Conservation (phyloP, 768 basidiomycete genomes). For the Udeniomyces megalosporus region DNA sequence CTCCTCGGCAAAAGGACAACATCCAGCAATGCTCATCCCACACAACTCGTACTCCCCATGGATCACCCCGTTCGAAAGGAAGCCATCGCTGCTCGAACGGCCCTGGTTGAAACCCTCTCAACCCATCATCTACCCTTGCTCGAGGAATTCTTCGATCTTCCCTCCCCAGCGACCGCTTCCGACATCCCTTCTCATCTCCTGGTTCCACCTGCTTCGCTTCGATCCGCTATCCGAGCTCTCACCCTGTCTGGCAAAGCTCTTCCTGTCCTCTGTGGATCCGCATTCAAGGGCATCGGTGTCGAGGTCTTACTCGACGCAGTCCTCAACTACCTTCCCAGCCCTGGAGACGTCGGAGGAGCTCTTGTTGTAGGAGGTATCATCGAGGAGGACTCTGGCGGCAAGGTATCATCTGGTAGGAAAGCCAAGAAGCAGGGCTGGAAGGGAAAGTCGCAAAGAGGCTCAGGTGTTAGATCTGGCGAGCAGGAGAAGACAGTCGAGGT, state of each 20-base stretch:
- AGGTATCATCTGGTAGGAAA: background rate
- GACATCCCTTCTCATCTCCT: constrained; percentile 47
- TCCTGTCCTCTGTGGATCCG: constrained; percentile 70
- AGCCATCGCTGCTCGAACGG: constrained; percentile 48
- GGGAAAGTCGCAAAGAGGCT: too few species aligned
- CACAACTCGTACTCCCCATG: background rate
- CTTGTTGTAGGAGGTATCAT: background rate
- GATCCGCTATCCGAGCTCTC: constrained; percentile 50
- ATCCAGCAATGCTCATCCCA: background rate
- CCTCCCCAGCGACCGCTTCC: constrained; percentile 23
- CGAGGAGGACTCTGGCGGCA: background rate
- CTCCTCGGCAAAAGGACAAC: too few species aligned
- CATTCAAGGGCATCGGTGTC: constrained; percentile 63
- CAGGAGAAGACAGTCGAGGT: constrained; percentile 7
- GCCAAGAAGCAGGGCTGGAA: constrained; percentile 1
- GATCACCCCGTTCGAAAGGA: constrained; percentile 28
- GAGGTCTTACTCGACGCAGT: constrained; percentile 65
- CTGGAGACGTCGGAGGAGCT: constrained; percentile 45
- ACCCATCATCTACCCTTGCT: constrained; percentile 48
- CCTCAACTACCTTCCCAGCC: constrained; percentile 62
- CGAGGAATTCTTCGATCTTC: constrained; percentile 45
- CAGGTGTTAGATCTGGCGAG: background rate
- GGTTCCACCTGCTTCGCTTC: constrained; percentile 39
- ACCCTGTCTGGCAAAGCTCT: constrained; percentile 50
- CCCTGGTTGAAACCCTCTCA: constrained; percentile 58